Percentiles rank a stretch among this genome's conserved stretches.
These are phyloP conservation scores for Ballota nigra DNA, from an alignment of 257 asterid genomes.

Conservation along the genomic window DNA sequence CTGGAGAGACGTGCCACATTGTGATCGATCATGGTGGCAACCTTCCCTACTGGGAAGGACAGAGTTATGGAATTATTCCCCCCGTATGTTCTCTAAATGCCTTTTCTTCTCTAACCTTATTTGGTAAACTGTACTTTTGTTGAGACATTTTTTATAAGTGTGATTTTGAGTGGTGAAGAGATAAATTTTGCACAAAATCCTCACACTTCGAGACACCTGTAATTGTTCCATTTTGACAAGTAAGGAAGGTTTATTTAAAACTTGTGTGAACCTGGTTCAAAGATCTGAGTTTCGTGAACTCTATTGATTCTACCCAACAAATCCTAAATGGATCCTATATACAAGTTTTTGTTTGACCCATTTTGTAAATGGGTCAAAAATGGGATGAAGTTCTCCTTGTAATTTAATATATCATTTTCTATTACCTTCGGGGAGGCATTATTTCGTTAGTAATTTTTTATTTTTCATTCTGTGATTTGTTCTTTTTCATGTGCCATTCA, in stretches of 20 bases:
- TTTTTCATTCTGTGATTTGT: background rate
- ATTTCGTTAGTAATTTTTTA: background rate
- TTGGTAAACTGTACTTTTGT: background rate
- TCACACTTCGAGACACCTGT: background rate
- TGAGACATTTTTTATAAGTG: background rate
- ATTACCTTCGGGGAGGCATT: background rate
- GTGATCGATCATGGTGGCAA: constrained; percentile 92
- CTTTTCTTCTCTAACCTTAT: background rate
- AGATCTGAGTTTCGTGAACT: background rate
- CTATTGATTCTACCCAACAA: background rate
- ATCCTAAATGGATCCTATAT: background rate
- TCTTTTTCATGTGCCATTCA: constrained; percentile 21
- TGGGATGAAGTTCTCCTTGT: too few species aligned
- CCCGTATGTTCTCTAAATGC: constrained; percentile 55
- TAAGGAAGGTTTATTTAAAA: background rate
- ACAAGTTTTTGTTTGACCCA: background rate
- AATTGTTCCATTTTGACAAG: background rate
- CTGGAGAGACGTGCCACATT: constrained; percentile 95
- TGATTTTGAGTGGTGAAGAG: background rate
- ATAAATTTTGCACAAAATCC: background rate
- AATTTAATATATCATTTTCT: background rate
- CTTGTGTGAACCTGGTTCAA: background rate
- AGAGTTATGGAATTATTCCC: constrained; percentile 89
- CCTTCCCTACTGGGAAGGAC: constrained; percentile 98
- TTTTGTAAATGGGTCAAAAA: background rate